Percentiles rank a stretch among this genome's conserved stretches.
Conservation (phyloP, 768 basidiomycete genomes). For the Boletales sp. region DNA sequence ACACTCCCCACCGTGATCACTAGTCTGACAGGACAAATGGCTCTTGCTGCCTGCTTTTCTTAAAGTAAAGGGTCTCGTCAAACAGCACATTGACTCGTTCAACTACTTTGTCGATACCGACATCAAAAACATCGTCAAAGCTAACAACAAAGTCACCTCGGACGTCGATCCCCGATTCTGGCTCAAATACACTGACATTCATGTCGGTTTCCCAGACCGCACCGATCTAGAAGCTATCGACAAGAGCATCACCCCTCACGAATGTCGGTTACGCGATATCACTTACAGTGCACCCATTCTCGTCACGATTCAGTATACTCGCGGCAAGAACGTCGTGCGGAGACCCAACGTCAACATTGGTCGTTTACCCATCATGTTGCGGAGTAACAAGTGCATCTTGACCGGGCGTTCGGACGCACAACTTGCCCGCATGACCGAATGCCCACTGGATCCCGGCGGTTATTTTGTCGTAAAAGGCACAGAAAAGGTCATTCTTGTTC, state of each 20-base stretch:
- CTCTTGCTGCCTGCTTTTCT: slow-evolving; percentile 93
- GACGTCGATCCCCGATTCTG: slow-evolving; percentile 97
- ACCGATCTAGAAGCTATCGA: slow-evolving; percentile 79
- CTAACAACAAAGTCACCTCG: slow-evolving; percentile 90
- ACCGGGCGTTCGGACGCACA: slow-evolving; percentile 73
- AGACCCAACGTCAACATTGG: slow-evolving; percentile 84
- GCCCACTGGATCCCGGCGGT: slow-evolving; percentile 98
- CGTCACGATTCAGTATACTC: slow-evolving; percentile 93
- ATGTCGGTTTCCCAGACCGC: slow-evolving; percentile 87
- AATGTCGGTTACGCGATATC: slow-evolving; percentile 93
- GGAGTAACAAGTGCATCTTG: slow-evolving; percentile 92
- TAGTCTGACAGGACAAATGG: slow-evolving; percentile 86
- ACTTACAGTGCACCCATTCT: slow-evolving; percentile 92
- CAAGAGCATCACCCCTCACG: slow-evolving; percentile 88
- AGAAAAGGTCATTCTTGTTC: slow-evolving; percentile 98
- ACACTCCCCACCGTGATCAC: slow-evolving; percentile 2
- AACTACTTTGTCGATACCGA: slow-evolving; percentile 98
- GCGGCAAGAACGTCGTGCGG: slow-evolving; percentile 85
- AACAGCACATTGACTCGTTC: slow-evolving; percentile 98
- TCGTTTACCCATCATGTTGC: slow-evolving; percentile 91
- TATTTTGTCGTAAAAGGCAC: slow-evolving; percentile 99
- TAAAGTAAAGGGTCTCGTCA: slow-evolving; percentile 96
- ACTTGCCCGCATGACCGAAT: slow-evolving; percentile 93
- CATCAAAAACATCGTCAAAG: slow-evolving; percentile 93
- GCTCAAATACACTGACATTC: slow-evolving; percentile 95